A percentile compares a stretch with the other conserved stretches of the same genome.
Evolutionary conservation across 352 stramenopile genomes (phyloP).

Genomic region (Peronospora destructor): DNA sequence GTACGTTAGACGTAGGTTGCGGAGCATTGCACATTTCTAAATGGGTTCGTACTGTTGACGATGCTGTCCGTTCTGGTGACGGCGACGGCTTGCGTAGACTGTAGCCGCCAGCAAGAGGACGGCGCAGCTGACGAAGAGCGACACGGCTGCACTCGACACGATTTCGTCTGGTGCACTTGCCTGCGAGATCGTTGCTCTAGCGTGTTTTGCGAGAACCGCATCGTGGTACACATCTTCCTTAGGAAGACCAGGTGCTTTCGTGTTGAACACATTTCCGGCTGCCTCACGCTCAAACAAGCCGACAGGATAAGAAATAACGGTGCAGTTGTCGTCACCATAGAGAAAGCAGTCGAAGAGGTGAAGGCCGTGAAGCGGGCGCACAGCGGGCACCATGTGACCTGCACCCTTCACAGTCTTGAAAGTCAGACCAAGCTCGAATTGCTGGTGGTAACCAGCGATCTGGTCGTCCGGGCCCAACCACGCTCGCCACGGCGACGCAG

Average conservation of each 20-base stretch:
- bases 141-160: conserved; percentile 16
- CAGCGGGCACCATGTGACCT: conserved; percentile 81
- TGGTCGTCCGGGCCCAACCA: conserved; percentile 62
- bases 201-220: conserved; percentile 10
- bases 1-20: neutral
- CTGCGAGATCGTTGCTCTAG: conserved; percentile 15
- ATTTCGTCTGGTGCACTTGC: conserved; percentile 4
- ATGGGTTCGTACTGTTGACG: conserved; percentile 21
- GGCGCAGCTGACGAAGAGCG: conserved; percentile 21
- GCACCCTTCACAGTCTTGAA: conserved; percentile 89
- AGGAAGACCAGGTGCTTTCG: conserved; percentile 3
- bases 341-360: conserved; percentile 75
- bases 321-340: conserved; percentile 43
- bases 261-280: conserved; percentile 13
- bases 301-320: conserved; percentile 40
- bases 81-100: conserved; percentile 17
- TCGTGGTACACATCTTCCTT: conserved; percentile 16
- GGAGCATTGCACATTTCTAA: conserved; percentile 8
- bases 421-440: conserved; percentile 59
- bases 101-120: conserved; percentile 21
- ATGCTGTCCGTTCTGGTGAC: conserved; percentile 13
- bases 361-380: conserved; percentile 55
- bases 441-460: conserved; percentile 77
- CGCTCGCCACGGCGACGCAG: conserved; percentile 37
- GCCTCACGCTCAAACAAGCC: conserved; percentile 48